Evolutionary conservation across 2,329 filamentous ascomycete species (phyloP), one percentile per base, ranked within the genome.

Genomic region (Thielaviopsis euricoi): DNA sequence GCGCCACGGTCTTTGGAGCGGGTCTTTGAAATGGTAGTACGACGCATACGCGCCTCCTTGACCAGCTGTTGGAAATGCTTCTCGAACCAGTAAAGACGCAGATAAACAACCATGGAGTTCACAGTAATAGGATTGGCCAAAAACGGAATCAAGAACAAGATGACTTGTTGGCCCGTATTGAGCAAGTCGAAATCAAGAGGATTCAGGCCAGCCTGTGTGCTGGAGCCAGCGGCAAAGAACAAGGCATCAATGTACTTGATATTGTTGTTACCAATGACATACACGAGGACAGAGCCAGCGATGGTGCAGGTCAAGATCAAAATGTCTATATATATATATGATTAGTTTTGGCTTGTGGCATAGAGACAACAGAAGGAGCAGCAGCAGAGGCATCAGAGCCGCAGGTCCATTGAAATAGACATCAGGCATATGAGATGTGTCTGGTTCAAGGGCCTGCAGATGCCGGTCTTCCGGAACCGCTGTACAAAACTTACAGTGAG

Each of bases 11-110:
- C 59, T 50, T 60, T 60, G 25, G 52, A 37, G 19, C 59, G 52
- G 67, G 84, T 71, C 71, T 81, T 71, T 66, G 86, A 73, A n/a
- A 84, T 70, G 40, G 78, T 85, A 57, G 78, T 76, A 57, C 90
- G 81, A 56, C 83, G 74, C 50, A 73, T 75, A 57, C 82, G 80
- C 1, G 87, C 83, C 64, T 95, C 87, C 37, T 77, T 77, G 15
- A 86, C 89, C 62, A 95, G 80, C 64, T 87, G 78, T 67, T 95
- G 86, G 67, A 98, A 97, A 7, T 90, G 82, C 70, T 94, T 95
- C 71, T 98, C 90, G 67, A 98, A 98, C 91, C 91, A 98, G 71
- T 95, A 96, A 1, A 98, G 75, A 25, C 93, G 86, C 15, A 97
- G 77, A 64, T 95, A 91, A 7, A 98, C 93, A 51, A 98, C 89